Base-by-base conservation (phyloP, 768 basidiomycete genomes). In the Daedaleopsis sinensis region DNA sequence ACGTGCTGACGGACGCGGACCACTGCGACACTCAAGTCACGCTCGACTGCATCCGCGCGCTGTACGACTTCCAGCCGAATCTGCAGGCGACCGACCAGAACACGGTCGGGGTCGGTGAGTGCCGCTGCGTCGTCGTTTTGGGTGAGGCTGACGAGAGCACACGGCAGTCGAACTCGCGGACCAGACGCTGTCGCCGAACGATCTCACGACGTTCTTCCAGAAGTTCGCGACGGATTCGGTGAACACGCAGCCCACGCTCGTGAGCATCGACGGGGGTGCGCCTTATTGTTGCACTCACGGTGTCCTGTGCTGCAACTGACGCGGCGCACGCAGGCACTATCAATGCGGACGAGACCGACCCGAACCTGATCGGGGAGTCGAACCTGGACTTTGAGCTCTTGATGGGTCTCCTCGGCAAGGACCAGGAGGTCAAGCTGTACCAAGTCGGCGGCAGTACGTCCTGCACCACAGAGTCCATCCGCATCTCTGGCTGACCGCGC, bases 381-480 rank as follows among this genome's bases (percentile, higher is more conserved):
- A 80, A 88, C 67, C 81, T 92, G 3, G 90, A 92, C 69, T 82
- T 91, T n/a, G 82, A 91, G 72, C 90, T 89, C 53, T 83, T 77
- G 12, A 84, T 91, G 62, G 79, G 81, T 8, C 75, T 86, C 18
- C 60, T 68, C 0, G 65, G 68, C 8, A 46, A 56, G 10, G 27
- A 51, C 24, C 37, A 70, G 50, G n/a, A 55, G 8, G 65, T 70
- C 21, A 58, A 43, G 16, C 53, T 68, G 23, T 67, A 64, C 46
- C 67, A 70, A 32, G 60, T 62, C n/a, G 66, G 69, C 1, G 63
- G 62, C 36, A 42, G 39, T 42, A 42, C 11, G 39, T 42, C 39
- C 11, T 42, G 11, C 13, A 42, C 39, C 39, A 12, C 18, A 43
- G 55, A 65, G 65, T n/a, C 37, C n/a, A n/a, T n/a, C 12, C 18